Conservation (phyloP, 345 rosid species). For the Eucalyptus tenuipes region DNA sequence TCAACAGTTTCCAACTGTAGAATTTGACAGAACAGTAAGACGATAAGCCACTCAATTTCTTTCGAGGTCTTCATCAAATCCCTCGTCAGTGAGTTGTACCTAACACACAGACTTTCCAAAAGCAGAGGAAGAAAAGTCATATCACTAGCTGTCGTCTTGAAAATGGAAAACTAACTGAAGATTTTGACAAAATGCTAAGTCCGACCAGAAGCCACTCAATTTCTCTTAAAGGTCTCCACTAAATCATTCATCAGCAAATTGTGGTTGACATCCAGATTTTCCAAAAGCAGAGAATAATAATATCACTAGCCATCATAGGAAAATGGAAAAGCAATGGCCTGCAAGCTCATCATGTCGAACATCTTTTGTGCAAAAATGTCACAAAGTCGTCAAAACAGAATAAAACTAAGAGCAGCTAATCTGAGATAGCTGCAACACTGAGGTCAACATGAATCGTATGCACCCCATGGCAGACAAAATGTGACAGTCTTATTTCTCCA, state of each 20-base stretch:
- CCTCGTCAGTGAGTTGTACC: background rate
- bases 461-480: background rate
- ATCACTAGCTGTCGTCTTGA: background rate
- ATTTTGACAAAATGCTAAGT: background rate
- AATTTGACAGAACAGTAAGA: background rate
- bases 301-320: background rate
- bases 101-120: background rate
- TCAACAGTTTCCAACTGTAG: background rate
- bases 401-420: background rate
- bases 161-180: background rate
- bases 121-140: background rate
- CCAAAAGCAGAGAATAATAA: background rate
- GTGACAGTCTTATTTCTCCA: background rate
- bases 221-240: background rate
- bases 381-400: background rate
- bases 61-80: background rate
- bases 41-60: background rate
- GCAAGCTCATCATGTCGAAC: background rate
- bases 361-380: background rate
- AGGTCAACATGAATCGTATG: background rate
- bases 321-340: background rate
- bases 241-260: background rate
- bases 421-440: background rate
- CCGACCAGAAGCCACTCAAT: background rate
- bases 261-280: background rate